A percentile compares a stretch with the other conserved stretches of the same genome.
These are phyloP conservation scores for Bruguiera gymnorhiza DNA, from an alignment of 345 rosid species.

Conservation along the genomic window DNA sequence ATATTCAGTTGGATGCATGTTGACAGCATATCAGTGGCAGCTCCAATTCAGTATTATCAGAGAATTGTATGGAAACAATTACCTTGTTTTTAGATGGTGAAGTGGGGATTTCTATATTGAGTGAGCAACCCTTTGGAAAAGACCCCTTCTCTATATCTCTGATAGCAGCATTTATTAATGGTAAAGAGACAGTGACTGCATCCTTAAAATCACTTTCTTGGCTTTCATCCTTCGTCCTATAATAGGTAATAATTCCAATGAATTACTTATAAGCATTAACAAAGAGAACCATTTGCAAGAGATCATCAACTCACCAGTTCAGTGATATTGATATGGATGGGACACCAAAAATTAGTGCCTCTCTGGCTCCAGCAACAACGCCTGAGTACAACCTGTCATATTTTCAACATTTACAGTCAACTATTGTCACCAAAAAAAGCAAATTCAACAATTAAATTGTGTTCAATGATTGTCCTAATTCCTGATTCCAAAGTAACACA, in stretches of 20 bases:
- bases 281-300: not conserved
- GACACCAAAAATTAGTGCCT: conserved; percentile 21
- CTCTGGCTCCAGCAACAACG: conserved; percentile 22
- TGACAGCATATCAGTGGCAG: too few relatives aligned
- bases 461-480: not conserved
- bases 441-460: not conserved
- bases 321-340: conserved; percentile 21
- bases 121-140: conserved; percentile 12
- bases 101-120: conserved; percentile 18
- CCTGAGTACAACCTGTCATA: conserved; percentile 17
- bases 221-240: conserved; percentile 14
- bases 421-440: not conserved
- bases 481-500: not conserved
- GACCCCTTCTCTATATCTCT: conserved; percentile 12
- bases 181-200: conserved; percentile 16
- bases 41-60: not conserved
- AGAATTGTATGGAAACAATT: not conserved
- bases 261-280: not conserved
- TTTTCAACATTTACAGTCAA: not conserved
- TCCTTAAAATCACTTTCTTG: conserved; percentile 19
- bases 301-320: conserved; percentile 15
- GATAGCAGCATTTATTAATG: conserved; percentile 17
- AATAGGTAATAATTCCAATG: not conserved
- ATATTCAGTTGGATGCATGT: too few relatives aligned
- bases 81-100: conserved; percentile 20